A percentile compares a stretch with the other conserved stretches of the same genome.
phyloP scores from a whole-genome alignment of 768 basidiomycete species.

The Boletus bicolor region DNA sequence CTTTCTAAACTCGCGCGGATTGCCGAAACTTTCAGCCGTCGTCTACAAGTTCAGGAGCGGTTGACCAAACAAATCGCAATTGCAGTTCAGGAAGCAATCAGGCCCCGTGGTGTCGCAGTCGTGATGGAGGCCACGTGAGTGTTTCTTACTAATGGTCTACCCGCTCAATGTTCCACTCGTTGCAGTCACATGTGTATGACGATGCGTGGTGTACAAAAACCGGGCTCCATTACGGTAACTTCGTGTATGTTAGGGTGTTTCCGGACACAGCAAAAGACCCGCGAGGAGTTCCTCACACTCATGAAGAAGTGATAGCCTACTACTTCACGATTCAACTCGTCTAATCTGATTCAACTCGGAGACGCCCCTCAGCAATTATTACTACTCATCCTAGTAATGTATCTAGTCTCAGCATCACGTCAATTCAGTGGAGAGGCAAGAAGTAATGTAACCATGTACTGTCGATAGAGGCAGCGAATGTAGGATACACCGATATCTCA shows the following conservation, averaged over 20 bases:
- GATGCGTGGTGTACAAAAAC: conserved; percentile 99
- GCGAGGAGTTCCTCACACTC: conserved; percentile 92
- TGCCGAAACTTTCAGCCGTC: conserved; percentile 93
- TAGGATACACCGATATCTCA: conserved; percentile 9
- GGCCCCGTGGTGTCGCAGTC: conserved; percentile 95
- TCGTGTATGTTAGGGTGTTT: conserved; percentile 99
- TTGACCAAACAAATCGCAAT: conserved; percentile 97
- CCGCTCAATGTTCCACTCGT: conserved; percentile 9
- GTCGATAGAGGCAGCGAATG: conserved; percentile 8
- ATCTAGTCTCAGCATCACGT: conserved; percentile 5
- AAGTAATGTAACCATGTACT: conserved; percentile 16
- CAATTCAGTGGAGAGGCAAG: conserved; percentile 9
- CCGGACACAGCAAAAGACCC: conserved; percentile 96
- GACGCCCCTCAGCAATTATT: conserved; percentile 21
- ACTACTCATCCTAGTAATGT: conserved; percentile 20
- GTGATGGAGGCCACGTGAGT: conserved; percentile 98
- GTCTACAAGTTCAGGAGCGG: conserved; percentile 96
- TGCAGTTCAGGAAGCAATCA: conserved; percentile 97
- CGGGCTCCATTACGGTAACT: conserved; percentile 91
- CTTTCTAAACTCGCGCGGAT: conserved; percentile 96
- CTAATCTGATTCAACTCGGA: conserved; percentile 35
- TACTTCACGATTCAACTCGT: conserved; percentile 49
- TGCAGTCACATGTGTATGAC: conserved; percentile 96
- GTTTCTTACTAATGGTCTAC: conserved; percentile 3
- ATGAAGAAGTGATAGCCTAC: conserved; percentile 48